Conservation (phyloP, 495 filamentous ascomycete genomes). For the Podospora australis region DNA sequence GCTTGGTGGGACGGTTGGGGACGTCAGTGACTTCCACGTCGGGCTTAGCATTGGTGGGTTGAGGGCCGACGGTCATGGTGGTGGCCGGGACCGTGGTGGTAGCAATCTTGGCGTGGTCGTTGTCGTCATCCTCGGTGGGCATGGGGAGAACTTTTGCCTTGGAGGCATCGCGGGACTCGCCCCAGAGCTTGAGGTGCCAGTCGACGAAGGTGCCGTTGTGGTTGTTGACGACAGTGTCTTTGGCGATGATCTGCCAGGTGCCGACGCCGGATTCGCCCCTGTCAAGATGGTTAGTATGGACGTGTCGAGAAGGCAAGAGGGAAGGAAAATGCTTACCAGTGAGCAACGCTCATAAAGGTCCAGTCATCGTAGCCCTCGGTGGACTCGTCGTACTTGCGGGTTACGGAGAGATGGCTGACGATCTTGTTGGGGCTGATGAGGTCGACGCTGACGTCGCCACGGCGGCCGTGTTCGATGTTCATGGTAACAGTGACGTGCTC, state of each 20-base stretch:
- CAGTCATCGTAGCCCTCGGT: constrained; percentile 80
- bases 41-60: constrained; percentile 21
- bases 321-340: constrained; percentile 60
- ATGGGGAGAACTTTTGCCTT: constrained; percentile 70
- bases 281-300: constrained; percentile 13
- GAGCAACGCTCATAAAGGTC: constrained; percentile 97
- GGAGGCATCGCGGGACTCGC: constrained; percentile 68
- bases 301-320: constrained; percentile 7
- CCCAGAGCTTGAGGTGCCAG: constrained; percentile 94
- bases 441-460: constrained; percentile 91
- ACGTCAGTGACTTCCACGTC: constrained; percentile 59
- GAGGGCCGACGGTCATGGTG: constrained; percentile 33
- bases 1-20: constrained; percentile 67
- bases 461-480: constrained; percentile 80
- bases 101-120: constrained; percentile 58
- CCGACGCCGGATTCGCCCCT: constrained; percentile 88
- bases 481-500: constrained; percentile 97
- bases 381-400: constrained; percentile 57
- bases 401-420: constrained; percentile 74
- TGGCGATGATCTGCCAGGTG: constrained; percentile 84
- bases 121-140: constrained; percentile 76
- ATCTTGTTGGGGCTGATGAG: constrained; percentile 77
- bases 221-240: constrained; percentile 75
- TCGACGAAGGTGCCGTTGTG: constrained; percentile 72
- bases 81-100: constrained; percentile 35